phyloP scores from a whole-genome alignment of 2,329 filamentous ascomycete species.

The Pseudomassariella vexata region DNA sequence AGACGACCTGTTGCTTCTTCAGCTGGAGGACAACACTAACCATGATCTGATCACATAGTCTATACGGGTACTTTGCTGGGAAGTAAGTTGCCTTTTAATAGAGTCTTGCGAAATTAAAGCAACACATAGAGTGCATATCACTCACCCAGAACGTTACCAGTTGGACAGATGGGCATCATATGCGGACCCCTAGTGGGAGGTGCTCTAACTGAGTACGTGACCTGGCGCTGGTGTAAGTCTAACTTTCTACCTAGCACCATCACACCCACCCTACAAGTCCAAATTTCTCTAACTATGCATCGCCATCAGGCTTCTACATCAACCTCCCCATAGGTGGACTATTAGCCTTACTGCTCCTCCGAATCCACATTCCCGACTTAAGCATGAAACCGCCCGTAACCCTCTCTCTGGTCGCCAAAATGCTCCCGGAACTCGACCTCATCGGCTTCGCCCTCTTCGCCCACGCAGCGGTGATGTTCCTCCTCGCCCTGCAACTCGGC shows the following conservation, averaged over 20 bases:
- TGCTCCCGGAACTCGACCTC: slow-evolving; percentile 30
- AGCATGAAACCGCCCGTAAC: slow-evolving; percentile 17
- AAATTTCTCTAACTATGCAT: too few species aligned
- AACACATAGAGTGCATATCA: too few species aligned
- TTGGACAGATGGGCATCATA: slow-evolving; percentile 36
- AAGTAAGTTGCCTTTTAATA: slow-evolving; percentile 5
- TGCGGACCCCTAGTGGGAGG: slow-evolving; percentile 42
- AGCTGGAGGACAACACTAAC: background rate
- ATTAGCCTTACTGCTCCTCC: slow-evolving; percentile 21
- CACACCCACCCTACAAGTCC: too few species aligned
- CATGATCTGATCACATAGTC: slow-evolving; percentile 5
- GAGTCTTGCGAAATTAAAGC: background rate
- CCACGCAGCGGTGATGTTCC: slow-evolving; percentile 30
- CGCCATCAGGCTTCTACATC: slow-evolving; percentile 35
- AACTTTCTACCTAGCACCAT: too few species aligned
- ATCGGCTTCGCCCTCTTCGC: slow-evolving; percentile 35
- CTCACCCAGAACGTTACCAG: slow-evolving; percentile 10
- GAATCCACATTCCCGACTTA: slow-evolving; percentile 29
- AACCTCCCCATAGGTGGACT: slow-evolving; percentile 35
- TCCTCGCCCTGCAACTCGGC: slow-evolving; percentile 39
- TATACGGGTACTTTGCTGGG: slow-evolving; percentile 13
- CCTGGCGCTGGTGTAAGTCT: slow-evolving; percentile 39
- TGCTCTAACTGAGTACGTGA: slow-evolving; percentile 30
- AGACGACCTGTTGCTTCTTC: background rate
- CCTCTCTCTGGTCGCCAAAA: slow-evolving; percentile 7